Evolutionary conservation across 306 rosid genomes (phyloP).

Genomic region (Dalbergia cultrata): DNA sequence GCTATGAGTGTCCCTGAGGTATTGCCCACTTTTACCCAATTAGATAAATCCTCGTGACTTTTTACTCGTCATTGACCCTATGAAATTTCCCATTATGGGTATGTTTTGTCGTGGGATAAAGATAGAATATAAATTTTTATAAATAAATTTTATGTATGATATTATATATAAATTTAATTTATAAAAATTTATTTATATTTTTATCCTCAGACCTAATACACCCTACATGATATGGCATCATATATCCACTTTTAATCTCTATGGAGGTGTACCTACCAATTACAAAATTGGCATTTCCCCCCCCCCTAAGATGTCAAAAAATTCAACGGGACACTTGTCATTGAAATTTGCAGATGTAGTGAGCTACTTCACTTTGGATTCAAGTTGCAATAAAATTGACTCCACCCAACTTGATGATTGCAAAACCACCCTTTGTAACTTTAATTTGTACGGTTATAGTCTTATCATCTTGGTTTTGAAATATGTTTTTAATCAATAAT

Average conservation of each 20-base stretch:
- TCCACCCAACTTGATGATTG: neutral
- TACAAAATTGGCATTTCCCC: too few relatives aligned
- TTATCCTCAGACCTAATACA: too few relatives aligned
- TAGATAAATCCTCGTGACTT: neutral
- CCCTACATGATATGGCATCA: too few relatives aligned
- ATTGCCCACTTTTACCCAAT: neutral
- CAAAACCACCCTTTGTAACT: neutral
- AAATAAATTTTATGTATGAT: too few relatives aligned
- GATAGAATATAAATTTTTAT: too few relatives aligned
- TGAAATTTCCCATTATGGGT: neutral
- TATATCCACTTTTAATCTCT: too few relatives aligned
- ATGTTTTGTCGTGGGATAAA: too few relatives aligned
- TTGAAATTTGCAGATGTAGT: neutral
- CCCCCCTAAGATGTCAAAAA: neutral
- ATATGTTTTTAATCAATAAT: too few relatives aligned
- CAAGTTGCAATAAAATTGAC: neutral
- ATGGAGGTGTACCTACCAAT: too few relatives aligned
- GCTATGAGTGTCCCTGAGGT: neutral
- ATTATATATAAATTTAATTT: too few relatives aligned
- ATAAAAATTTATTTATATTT: too few relatives aligned
- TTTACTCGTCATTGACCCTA: neutral
- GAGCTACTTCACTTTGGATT: neutral
- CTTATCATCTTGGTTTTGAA: too few relatives aligned
- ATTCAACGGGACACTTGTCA: neutral
- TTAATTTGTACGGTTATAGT: neutral